A percentile compares a stretch with the other conserved stretches of the same genome.
These are phyloP conservation scores for Globisporangium viniferum DNA, from an alignment of 352 stramenopile genomes.

Conservation along the genomic window DNA sequence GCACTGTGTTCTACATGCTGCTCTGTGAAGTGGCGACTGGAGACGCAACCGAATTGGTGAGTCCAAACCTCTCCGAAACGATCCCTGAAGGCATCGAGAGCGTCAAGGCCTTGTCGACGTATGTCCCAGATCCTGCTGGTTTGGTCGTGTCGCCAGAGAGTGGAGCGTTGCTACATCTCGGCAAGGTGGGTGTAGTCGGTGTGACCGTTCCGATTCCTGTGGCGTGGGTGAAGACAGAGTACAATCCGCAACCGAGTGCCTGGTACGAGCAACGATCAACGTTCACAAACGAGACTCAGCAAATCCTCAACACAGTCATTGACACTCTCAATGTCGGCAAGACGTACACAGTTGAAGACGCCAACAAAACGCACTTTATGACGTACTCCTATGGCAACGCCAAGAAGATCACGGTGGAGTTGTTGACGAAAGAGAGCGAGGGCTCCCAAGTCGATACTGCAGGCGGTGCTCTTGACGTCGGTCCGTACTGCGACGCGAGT, in stretches of 20 bases:
- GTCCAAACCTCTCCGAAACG: constrained; percentile 27
- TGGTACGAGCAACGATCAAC: constrained; percentile 41
- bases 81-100: constrained; percentile 54
- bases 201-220: constrained; percentile 33
- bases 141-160: constrained; percentile 53
- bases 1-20: constrained; percentile 67
- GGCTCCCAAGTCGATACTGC: neutral
- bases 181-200: constrained; percentile 43
- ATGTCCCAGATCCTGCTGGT: constrained; percentile 47
- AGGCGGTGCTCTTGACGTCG: constrained; percentile 6
- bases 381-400: constrained; percentile 21
- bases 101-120: constrained; percentile 45
- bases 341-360: constrained; percentile 30
- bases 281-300: constrained; percentile 31
- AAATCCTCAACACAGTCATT: constrained; percentile 39
- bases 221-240: constrained; percentile 56
- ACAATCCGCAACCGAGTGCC: constrained; percentile 18
- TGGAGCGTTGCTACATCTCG: constrained; percentile 48
- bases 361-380: constrained; percentile 33
- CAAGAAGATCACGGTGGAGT: constrained; percentile 41
- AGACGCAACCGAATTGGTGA: constrained; percentile 32
- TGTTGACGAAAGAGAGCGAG: constrained; percentile 33
- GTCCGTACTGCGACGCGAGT: constrained; percentile 24
- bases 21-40: constrained; percentile 71
- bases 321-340: constrained; percentile 42